Evolutionary conservation across 176 grass and related monocot genomes (phyloP), one percentile per base, ranked within the genome.

Genomic region (Juncus effusus): DNA sequence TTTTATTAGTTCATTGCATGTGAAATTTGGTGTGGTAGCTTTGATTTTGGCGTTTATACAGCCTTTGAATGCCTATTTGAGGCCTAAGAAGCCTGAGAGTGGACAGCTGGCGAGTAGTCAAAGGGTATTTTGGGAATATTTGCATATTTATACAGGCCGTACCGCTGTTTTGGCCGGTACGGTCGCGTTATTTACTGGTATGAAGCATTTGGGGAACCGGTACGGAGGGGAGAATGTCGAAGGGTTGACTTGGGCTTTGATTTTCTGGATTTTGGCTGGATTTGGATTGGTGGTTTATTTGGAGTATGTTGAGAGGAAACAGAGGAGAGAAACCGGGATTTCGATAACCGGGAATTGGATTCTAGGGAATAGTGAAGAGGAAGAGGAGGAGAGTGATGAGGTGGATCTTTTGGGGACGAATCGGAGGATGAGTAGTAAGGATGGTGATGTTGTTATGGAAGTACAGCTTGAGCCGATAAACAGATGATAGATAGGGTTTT

Each of bases 361-460:
- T 51, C 70, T 89, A 57, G 85, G 85, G 51, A 80, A 69, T 60
- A 71, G 68, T n/a, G 68, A 72, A 42, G 82, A 92, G 44, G 94
- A 92, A 56, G 93, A 92, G 45, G 82, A 92, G 44, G 94, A 92
- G 56, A 88, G 88, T 54, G 88, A 91, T 86, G 81, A 81, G 14
- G 56, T 83, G 52, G 53, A 92, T 77, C 82, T 89, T 49, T 75
- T 92, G 75, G 73, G 64, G 36, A 78, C 74, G 4, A 64, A 75
- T 40, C 80, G 60, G 12, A 64, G 38, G 10, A 74, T 3, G n/a
- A 36, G 42, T 55, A 54, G 60, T 72, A 88, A 88, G 83, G 19
- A 73, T 52, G 19, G 73, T 52, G 77, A 85, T 16, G 57, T 52
- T 53, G 44, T 72, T 45, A 81, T 74, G 74, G 84, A 86, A 83